Evolutionary conservation across 2,329 filamentous ascomycete species (phyloP), one percentile per base, ranked within the genome.

Genomic region (Xylariaceae sp.): DNA sequence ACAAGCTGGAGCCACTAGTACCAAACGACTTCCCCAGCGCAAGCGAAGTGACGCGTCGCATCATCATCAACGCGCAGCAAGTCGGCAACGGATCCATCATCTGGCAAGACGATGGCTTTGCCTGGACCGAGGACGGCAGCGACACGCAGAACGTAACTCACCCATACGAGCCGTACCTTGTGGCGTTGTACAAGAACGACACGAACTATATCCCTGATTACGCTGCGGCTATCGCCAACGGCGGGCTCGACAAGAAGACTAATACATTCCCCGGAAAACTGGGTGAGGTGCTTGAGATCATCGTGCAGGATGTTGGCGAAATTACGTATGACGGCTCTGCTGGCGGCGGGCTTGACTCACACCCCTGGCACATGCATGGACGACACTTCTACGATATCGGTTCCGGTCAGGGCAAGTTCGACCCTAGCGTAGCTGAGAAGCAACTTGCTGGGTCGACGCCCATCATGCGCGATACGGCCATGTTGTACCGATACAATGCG

Each of bases 351-450:
- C 17, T 49, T 3, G 47, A 49, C 3, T 47, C 47, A 12, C 47
- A 49, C n/a, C 47, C 47, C 1, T 49, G 47, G 47, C 47, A 49
- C 4, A 49, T 49, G 47, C 47, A 49, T 34, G 47, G 47, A 12
- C 40, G 32, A 32, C 47, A 49, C 22, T 49, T 47, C 23, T 49
- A 49, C 22, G 47, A 49, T 14, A 37, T 40, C 22, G 47, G 47
- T 10, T 32, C 47, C 7, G 47, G 47, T 12, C 43, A 49, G 40
- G 47, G 47, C 25, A 22, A 6, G 16, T 49, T 27, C 20, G 44
- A 49, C 40, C 23, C 47, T 4, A 23, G 22, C 5, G 44, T 38
- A 14, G 47, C 47, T 3, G 44, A 47, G 40, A 40, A 21, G 36
- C 43, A 41, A 34, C 47, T 49, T 1, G n/a, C 38, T 20, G 47